These are phyloP conservation scores for Pharnaceum exiguum DNA, from an alignment of 148 eudicot genomes.

Conservation along the genomic window DNA sequence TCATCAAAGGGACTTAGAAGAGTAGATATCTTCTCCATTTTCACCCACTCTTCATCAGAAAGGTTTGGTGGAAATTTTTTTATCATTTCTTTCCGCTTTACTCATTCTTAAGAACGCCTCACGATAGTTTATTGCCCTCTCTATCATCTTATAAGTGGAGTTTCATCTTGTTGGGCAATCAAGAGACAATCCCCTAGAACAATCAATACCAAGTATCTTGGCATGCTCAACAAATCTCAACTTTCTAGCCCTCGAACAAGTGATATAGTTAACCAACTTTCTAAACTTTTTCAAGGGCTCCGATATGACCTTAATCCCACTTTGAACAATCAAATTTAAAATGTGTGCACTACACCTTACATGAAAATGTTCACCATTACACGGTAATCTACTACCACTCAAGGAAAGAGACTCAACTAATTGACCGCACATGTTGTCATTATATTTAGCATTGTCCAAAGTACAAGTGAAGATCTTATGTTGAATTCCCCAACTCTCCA, in stretches of 20 bases:
- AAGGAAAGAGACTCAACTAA: background rate
- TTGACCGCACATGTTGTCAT: background rate
- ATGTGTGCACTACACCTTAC: background rate
- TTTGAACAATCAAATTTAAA: background rate
- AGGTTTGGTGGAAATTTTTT: no score
- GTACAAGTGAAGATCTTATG: background rate
- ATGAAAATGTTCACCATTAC: slow-evolving; percentile 3
- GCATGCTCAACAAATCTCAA: background rate
- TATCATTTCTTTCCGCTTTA: background rate
- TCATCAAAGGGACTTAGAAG: slow-evolving; percentile 6
- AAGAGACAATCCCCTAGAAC: background rate
- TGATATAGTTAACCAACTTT: background rate
- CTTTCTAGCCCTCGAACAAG: background rate
- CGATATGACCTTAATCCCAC: background rate
- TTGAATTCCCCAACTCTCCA: background rate
- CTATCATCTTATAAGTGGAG: background rate
- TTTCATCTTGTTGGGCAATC: background rate
- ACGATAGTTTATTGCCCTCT: background rate
- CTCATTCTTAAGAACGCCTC: background rate
- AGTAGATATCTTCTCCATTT: no score
- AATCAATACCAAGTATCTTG: background rate
- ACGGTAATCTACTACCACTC: background rate
- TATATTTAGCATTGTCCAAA: slow-evolving; percentile 4
- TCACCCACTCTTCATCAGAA: no score
- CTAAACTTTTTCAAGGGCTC: background rate